Base-by-base conservation (phyloP, 768 basidiomycete genomes). In the Leccinum longicurvipes region DNA sequence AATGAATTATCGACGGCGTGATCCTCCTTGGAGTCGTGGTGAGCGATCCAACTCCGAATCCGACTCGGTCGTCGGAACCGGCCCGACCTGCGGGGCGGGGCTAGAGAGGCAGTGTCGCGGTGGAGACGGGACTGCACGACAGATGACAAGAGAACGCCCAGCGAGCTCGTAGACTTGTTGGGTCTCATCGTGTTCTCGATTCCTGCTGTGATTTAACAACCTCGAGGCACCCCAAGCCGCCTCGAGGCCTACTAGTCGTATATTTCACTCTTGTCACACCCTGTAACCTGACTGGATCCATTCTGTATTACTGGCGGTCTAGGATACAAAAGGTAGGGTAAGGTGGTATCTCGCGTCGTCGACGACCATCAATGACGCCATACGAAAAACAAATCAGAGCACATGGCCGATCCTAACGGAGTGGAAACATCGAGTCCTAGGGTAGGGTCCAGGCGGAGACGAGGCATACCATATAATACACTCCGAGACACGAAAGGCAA, bases 81-180 rank as follows among this genome's bases (percentile, higher is more conserved):
- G 39, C 39, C 39, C 39, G 39, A 41, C n/a, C 19, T n/a, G n/a
- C n/a, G n/a, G 17, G 27, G 27, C 27, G 34, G 17, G 17, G 17
- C 36, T 10, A 36, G 9, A n/a, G 36, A 36, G 36, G 11, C 39
- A 41, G 17, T 34, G 17, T 34, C 31, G 14, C 31, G 54, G n/a
- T 50, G 47, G 45, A 67, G 61, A 44, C 56, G 64, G 6, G 62
- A 65, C 21, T 67, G 64, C 51, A 62, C 62, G 55, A 65, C 55
- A 57, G 60, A 53, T 45, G 65, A 62, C 55, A 62, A 52, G 50
- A 67, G 50, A 28, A 39, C 34, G 25, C 41, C n/a, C 23, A 44
- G 21, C 23, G 42, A 21, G 39, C 11, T 32, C 6, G 44, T 50
- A 31, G 53, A 29, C 29, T 49, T 60, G 32, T 12, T 41, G 19